Percentiles rank a stretch among this genome's conserved stretches.
phyloP scores from a whole-genome alignment of 163 green algal species.

The Coccomyxa subellipsoidea region DNA sequence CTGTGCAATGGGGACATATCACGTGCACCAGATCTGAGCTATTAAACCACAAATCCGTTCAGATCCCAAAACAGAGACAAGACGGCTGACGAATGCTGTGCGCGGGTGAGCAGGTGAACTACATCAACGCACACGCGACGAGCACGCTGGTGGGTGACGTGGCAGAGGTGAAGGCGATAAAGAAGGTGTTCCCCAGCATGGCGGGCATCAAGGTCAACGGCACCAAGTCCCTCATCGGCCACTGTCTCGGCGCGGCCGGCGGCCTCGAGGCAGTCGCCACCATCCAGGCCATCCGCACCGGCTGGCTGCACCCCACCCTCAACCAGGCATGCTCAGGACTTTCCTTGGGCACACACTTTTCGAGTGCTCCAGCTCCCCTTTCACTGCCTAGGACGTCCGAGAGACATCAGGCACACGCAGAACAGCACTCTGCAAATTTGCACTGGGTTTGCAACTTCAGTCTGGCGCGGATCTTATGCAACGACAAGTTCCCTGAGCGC shows the following conservation, averaged over 20 bases:
- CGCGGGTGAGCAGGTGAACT: conserved; percentile 69
- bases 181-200: conserved; percentile 33
- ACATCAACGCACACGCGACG: conserved; percentile 96
- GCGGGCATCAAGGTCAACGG: conserved; percentile 70
- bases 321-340: conserved; percentile 87
- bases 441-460: too few relatives aligned
- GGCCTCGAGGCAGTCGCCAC: conserved; percentile 90
- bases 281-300: conserved; percentile 89
- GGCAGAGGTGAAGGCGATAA: conserved; percentile 85
- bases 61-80: too few relatives aligned
- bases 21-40: too few relatives aligned
- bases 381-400: too few relatives aligned
- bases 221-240: conserved; percentile 97
- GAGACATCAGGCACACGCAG: too few relatives aligned
- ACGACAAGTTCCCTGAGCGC: too few relatives aligned
- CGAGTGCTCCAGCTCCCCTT: too few relatives aligned
- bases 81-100: background rate
- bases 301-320: conserved; percentile 89
- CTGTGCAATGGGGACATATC: too few relatives aligned
- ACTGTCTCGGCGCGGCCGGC: conserved; percentile 89
- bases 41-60: too few relatives aligned
- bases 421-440: too few relatives aligned
- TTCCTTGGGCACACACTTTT: conserved; percentile 25
- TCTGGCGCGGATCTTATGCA: too few relatives aligned
- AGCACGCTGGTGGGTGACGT: conserved; percentile 81